These are phyloP conservation scores for Fulvia fulva DNA, from an alignment of 2,329 filamentous ascomycete genomes.

Conservation along the genomic window DNA sequence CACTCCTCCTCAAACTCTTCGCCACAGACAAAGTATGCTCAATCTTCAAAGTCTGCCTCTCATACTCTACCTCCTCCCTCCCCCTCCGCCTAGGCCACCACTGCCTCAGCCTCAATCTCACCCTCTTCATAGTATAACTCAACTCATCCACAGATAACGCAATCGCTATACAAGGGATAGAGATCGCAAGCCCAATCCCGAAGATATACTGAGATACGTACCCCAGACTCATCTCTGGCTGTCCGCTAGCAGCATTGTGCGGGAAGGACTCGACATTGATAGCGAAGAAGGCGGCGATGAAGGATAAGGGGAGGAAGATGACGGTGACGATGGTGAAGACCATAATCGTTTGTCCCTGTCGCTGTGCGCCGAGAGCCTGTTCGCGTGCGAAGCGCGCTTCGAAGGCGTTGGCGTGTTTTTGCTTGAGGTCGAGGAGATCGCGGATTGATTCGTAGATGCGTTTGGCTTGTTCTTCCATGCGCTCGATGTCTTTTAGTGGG, in stretches of 20 bases:
- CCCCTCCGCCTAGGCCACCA: not conserved
- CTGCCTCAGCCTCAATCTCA: slow-evolving; percentile 1
- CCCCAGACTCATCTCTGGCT: slow-evolving; percentile 29
- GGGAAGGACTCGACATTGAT: slow-evolving; percentile 52
- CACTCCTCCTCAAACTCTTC: slow-evolving; percentile 17
- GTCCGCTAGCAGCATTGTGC: slow-evolving; percentile 15
- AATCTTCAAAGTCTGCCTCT: slow-evolving; percentile 7
- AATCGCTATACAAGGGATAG: slow-evolving; percentile 35
- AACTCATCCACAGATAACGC: slow-evolving; percentile 21
- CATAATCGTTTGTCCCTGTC: slow-evolving; percentile 55
- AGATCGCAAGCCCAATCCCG: slow-evolving; percentile 52
- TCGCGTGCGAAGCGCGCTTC: slow-evolving; percentile 60
- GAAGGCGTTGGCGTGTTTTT: slow-evolving; percentile 65
- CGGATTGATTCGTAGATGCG: slow-evolving; percentile 58
- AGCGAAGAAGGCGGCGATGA: slow-evolving; percentile 54
- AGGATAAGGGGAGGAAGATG: slow-evolving; percentile 53
- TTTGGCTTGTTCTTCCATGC: slow-evolving; percentile 61
- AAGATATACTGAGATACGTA: slow-evolving; percentile 57
- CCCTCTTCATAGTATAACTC: slow-evolving; percentile 7
- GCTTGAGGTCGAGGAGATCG: slow-evolving; percentile 63
- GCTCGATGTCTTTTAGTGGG: slow-evolving; percentile 48
- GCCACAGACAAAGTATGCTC: slow-evolving; percentile 14
- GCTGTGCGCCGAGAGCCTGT: slow-evolving; percentile 58
- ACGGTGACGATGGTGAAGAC: slow-evolving; percentile 59
- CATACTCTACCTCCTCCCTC: not conserved